These are phyloP conservation scores for Gracilariopsis chorda DNA, from an alignment of 23 red algal genomes.

Conservation along the genomic window DNA sequence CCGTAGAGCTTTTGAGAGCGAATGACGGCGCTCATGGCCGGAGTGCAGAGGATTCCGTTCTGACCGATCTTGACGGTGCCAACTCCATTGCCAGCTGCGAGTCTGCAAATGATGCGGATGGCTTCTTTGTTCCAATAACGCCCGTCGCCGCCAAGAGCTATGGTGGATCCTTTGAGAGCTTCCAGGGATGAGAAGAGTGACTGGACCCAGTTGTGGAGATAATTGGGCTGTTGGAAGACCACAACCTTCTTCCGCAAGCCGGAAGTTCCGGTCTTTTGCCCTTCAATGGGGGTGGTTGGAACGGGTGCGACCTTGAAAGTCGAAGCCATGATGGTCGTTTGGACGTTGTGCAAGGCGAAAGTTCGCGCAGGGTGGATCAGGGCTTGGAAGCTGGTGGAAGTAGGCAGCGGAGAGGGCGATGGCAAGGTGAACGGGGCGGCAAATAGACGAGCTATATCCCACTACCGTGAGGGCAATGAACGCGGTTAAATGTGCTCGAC, in stretches of 20 bases:
- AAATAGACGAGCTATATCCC: background rate
- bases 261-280: conserved; percentile 93
- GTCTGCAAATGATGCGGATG: conserved; percentile 60
- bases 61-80: conserved; percentile 70
- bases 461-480: background rate
- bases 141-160: conserved; percentile 92
- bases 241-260: conserved; percentile 84
- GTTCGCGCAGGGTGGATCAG: too few species aligned
- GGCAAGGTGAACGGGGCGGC: background rate
- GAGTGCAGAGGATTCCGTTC: conserved; percentile 76
- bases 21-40: conserved; percentile 83
- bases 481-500: too few species aligned
- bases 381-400: background rate
- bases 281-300: conserved; percentile 79
- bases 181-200: conserved; percentile 77
- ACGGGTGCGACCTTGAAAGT: conserved; percentile 19
- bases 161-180: conserved; percentile 8
- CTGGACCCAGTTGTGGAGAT: conserved; percentile 92
- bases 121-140: conserved; percentile 81
- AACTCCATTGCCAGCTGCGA: conserved; percentile 95
- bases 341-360: background rate
- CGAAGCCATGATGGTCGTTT: conserved; percentile 10
- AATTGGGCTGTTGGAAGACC: conserved; percentile 50
- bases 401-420: background rate
- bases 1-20: conserved; percentile 49